These are phyloP conservation scores for Collybia mongolica DNA, from an alignment of 768 basidiomycete species.

Conservation along the genomic window DNA sequence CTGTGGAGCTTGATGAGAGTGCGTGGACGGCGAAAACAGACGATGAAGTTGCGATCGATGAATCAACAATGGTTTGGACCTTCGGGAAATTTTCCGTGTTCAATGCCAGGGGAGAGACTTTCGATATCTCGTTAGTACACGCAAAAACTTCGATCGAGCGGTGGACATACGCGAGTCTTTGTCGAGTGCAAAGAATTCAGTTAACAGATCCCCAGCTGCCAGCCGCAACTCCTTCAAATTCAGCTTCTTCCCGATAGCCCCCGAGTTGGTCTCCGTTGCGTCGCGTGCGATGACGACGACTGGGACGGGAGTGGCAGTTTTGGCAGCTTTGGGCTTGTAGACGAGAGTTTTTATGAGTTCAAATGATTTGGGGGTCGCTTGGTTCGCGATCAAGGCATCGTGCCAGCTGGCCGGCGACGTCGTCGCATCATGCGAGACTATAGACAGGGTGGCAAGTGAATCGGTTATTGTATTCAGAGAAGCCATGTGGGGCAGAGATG, in stretches of 20 bases:
- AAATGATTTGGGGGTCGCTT: constrained; percentile 55
- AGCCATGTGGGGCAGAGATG: constrained; percentile 23
- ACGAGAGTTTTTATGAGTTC: constrained; percentile 86
- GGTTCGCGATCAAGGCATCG: constrained; percentile 56
- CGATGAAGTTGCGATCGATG: constrained; percentile 69
- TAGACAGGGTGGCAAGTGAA: constrained; percentile 52
- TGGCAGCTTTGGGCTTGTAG: constrained; percentile 97
- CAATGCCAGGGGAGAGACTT: constrained; percentile 84
- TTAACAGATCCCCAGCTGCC: constrained; percentile 82
- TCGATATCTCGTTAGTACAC: constrained; percentile 11
- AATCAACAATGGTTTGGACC: constrained; percentile 74
- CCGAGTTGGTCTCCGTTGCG: constrained; percentile 78
- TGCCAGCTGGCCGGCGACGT: constrained; percentile 78
- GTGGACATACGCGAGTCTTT: constrained; percentile 78
- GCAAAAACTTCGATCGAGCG: not conserved
- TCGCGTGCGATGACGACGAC: constrained; percentile 87
- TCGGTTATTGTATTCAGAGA: constrained; percentile 34
- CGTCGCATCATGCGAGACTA: constrained; percentile 62
- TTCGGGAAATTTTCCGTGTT: constrained; percentile 63
- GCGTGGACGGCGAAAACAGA: constrained; percentile 76
- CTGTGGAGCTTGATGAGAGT: constrained; percentile 63
- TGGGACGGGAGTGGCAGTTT: constrained; percentile 78
- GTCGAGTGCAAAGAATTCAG: constrained; percentile 79
- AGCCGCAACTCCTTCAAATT: constrained; percentile 86
- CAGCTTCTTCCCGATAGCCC: constrained; percentile 73